Base-by-base conservation (phyloP, 1,139 yeast genomes). In the Kodamaea derodonti region DNA sequence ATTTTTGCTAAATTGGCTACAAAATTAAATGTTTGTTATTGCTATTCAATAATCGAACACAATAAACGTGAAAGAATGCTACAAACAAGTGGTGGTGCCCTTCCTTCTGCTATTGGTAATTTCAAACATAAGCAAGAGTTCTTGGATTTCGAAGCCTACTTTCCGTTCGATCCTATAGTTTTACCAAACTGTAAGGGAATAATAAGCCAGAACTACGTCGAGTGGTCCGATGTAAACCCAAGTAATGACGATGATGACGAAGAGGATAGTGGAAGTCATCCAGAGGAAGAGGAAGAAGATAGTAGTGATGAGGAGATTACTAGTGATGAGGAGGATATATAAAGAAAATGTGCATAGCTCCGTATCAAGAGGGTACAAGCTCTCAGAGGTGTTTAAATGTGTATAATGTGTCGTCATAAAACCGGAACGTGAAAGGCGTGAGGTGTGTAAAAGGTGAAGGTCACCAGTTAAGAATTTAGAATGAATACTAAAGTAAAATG, bases 1-100 rank as follows among this genome's bases (percentile, higher is more conserved):
- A 92, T 90, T 68, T 92, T 92, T 66, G 97, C 98, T 11, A 84
- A 87, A 47, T 78, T 92, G 33, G 88, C 97, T 2, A 94, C 94
- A 45, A 82, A 81, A 50, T 84, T 88, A 46, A 87, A 87, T 51
- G 85, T 87, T 15, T 94, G 95, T 36, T 92, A 90, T 59, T 90
- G 97, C 58, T 90, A 85, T 59, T 84, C 95, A 20, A 86, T 90
- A 31, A 84, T 92, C 45, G 97, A 92, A 52, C 88, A 85, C 52
- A 92, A 90, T 60, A 84, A 87, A 51, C 71, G 88, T 31, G 88
- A 83, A 42, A 57, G 72, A 45, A 67, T 69, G 64, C 43, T 65
- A 18, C 72, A 60, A 41, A 57, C 62, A 16, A 62, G 55, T 36
- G 62, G 59, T 3, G 38, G 49, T 7, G 46, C 36, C 13, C 49